Evolutionary conservation across 2,329 filamentous ascomycete genomes (phyloP).

Genomic region (Penicillium nordicum): DNA sequence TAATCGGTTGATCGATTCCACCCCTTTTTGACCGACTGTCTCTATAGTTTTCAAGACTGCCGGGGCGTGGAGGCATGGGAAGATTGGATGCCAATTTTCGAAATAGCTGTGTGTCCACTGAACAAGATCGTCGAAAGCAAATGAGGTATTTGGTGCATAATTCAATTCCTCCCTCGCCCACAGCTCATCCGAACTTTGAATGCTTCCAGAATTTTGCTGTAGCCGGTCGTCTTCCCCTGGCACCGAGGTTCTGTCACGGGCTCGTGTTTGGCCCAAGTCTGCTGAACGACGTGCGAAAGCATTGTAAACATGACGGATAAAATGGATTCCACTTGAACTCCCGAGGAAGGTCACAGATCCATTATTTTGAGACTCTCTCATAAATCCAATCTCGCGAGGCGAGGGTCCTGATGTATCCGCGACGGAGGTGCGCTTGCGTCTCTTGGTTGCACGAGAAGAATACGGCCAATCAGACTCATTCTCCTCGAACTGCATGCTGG

Average conservation of each 20-base stretch:
- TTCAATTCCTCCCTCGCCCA: constrained; percentile 14
- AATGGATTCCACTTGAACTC: constrained; percentile 58
- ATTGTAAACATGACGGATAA: constrained; percentile 55
- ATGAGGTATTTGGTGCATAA: background rate
- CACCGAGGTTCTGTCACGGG: constrained; percentile 45
- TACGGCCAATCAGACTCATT: constrained; percentile 19
- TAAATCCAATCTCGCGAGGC: constrained; percentile 48
- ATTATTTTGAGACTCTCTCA: constrained; percentile 49
- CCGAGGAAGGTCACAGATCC: constrained; percentile 55
- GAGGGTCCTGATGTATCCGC: constrained; percentile 18
- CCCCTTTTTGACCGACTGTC: constrained; percentile 35
- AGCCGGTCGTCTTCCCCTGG: constrained; percentile 57
- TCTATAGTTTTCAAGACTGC: constrained; percentile 50
- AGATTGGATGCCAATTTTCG: constrained; percentile 56
- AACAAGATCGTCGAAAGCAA: constrained; percentile 50
- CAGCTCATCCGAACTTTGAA: constrained; percentile 42
- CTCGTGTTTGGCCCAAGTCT: constrained; percentile 27
- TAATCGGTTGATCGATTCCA: constrained; percentile 29
- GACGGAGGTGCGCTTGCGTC: constrained; percentile 25
- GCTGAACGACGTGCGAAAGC: constrained; percentile 43
- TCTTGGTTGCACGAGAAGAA: constrained; percentile 22
- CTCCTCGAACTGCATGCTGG: constrained; percentile 12
- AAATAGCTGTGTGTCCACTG: constrained; percentile 55
- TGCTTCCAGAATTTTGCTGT: constrained; percentile 21
- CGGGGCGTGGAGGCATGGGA: constrained; percentile 56